Base-by-base conservation (phyloP, 2,329 filamentous ascomycete genomes). In the Bipolaris zeicola region DNA sequence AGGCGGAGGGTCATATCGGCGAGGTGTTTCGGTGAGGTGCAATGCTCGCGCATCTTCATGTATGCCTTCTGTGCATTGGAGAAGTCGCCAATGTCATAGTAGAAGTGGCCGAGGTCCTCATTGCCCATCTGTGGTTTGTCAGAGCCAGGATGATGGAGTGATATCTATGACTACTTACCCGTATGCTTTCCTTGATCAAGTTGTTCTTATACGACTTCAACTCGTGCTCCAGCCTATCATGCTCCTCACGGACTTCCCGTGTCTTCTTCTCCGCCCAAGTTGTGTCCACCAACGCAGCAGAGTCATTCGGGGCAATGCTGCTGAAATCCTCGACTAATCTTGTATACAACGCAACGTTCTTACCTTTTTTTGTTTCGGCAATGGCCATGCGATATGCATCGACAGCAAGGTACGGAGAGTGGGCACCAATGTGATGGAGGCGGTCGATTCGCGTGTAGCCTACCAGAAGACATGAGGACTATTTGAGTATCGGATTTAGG, bases 171-270 rank as follows among this genome's bases (percentile, higher is more conserved):
- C n/a, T 7, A 60, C 68, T 70, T 81, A 96, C 92, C 65, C 93
- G 80, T 69, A 98, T 96, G 79, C 92, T 97, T 79, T 99, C 95
- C 74, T 97, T 96, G 68, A 99, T 92, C 41, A 98, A 79, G 69
- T 98, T 99, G 73, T 97, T 96, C 78, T 95, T 96, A 77, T 98
- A 98, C 1, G 89, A 89, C 75, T 92, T 93, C 18, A 99, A 81
- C 76, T 98, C 92, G 14, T 84, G 80, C 72, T 97, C 92, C 52
- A 98, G 81, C n/a, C 89, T 85, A 52, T 86, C 82, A 0, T 88
- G 88, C 75, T 96, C 89, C 1, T 80, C 78, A 64, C 85, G 85
- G 67, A 93, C 91, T 49, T 83, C 79, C 60, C 85, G 85, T 20
- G 87, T 85, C 36, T 84, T 89, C 55, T 79, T 81, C 6, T 89